phyloP scores from a whole-genome alignment of 805 yeast species.

The Ogataea trehalophila region DNA sequence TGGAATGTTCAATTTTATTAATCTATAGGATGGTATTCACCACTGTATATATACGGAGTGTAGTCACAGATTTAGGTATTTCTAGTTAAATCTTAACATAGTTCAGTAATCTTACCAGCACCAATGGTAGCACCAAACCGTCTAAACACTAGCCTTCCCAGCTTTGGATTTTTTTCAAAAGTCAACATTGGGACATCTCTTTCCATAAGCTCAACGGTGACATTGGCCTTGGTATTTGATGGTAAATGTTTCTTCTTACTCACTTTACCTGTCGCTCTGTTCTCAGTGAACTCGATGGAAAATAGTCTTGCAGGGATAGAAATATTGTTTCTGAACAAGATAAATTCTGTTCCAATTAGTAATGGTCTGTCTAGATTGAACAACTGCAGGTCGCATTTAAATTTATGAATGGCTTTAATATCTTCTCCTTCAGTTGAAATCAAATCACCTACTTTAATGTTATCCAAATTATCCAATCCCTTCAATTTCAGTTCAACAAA shows the following conservation, averaged over 20 bases:
- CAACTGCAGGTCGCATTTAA: slow-evolving; percentile 52
- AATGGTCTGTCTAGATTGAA: slow-evolving; percentile 72
- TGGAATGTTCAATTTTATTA: too few relatives aligned
- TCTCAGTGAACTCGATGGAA: slow-evolving; percentile 35
- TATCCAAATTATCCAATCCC: slow-evolving; percentile 32
- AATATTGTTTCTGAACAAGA: slow-evolving; percentile 71
- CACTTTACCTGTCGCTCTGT: slow-evolving; percentile 33
- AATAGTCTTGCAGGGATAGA: slow-evolving; percentile 65
- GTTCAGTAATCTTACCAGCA: slow-evolving; percentile 27
- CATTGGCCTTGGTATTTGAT: slow-evolving; percentile 54
- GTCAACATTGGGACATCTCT: slow-evolving; percentile 48
- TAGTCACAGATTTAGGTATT: neutral
- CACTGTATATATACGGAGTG: neutral
- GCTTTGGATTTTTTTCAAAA: slow-evolving; percentile 41
- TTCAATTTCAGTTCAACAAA: slow-evolving; percentile 42
- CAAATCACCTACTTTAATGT: slow-evolving; percentile 64
- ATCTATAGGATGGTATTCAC: too few relatives aligned
- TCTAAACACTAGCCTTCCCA: slow-evolving; percentile 68
- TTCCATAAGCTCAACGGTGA: slow-evolving; percentile 47
- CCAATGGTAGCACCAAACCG: slow-evolving; percentile 69
- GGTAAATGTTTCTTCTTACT: slow-evolving; percentile 55
- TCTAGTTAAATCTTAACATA: slow-evolving; percentile 2
- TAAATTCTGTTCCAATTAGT: slow-evolving; percentile 72
- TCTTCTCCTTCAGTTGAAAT: slow-evolving; percentile 31
- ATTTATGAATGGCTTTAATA: slow-evolving; percentile 42